Conservation (phyloP, 2,329 filamentous ascomycete species). For the Colletotrichum simmondsii region DNA sequence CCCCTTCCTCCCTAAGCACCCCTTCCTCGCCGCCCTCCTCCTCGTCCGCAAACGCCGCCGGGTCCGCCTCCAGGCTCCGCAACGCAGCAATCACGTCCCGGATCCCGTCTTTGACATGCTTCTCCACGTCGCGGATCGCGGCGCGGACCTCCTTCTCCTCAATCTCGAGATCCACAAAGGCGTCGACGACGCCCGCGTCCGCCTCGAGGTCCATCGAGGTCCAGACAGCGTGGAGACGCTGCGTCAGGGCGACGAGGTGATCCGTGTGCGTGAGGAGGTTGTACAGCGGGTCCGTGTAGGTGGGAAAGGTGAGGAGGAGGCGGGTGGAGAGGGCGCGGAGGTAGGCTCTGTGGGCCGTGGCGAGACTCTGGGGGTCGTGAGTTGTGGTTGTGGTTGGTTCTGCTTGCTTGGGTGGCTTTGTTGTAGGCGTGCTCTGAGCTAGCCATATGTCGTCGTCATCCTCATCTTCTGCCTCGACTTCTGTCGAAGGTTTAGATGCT, state of each 20-base stretch:
- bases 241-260: slow-evolving; percentile 80
- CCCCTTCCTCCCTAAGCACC: slow-evolving; percentile 52
- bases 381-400: slow-evolving; percentile 47
- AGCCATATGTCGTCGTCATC: slow-evolving; percentile 55
- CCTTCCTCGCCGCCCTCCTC: slow-evolving; percentile 45
- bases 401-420: slow-evolving; percentile 34
- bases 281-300: slow-evolving; percentile 74
- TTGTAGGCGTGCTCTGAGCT: slow-evolving; percentile 37
- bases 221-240: slow-evolving; percentile 81
- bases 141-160: slow-evolving; percentile 77
- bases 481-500: background rate
- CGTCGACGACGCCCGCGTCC: slow-evolving; percentile 84
- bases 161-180: slow-evolving; percentile 74
- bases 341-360: slow-evolving; percentile 82
- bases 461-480: slow-evolving; percentile 16
- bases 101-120: slow-evolving; percentile 73
- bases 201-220: slow-evolving; percentile 82
- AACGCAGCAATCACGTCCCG: slow-evolving; percentile 72
- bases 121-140: slow-evolving; percentile 73
- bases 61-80: slow-evolving; percentile 56
- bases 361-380: slow-evolving; percentile 87
- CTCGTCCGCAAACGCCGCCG: slow-evolving; percentile 56
- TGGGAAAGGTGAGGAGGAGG: slow-evolving; percentile 72
- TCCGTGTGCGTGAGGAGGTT: slow-evolving; percentile 80
- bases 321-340: slow-evolving; percentile 74